phyloP scores from a whole-genome alignment of 768 basidiomycete species.

The Dioszegia crocea region DNA sequence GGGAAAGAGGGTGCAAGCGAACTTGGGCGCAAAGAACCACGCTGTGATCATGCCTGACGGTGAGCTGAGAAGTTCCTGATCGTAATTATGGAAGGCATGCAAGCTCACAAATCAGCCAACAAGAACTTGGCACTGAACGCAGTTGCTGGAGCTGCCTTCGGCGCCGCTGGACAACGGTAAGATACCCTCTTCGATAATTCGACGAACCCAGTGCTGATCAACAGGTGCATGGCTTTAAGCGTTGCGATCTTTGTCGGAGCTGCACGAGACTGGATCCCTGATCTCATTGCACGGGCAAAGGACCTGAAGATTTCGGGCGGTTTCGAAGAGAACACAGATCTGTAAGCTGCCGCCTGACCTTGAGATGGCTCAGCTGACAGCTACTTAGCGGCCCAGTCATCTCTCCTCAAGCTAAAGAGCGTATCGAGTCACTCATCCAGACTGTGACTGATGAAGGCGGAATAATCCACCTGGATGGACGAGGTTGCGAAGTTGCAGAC shows the following conservation, averaged over 20 bases:
- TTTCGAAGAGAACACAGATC: slow-evolving; percentile 78
- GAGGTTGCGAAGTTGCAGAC: slow-evolving; percentile 61
- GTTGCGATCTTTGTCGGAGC: slow-evolving; percentile 70
- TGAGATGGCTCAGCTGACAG: background rate
- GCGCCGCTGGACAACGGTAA: slow-evolving; percentile 94
- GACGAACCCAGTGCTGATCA: background rate
- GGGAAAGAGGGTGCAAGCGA: slow-evolving; percentile 81
- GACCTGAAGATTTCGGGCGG: slow-evolving; percentile 80
- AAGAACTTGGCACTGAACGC: slow-evolving; percentile 88
- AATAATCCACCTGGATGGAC: slow-evolving; percentile 78
- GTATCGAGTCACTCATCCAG: slow-evolving; percentile 69
- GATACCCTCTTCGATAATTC: slow-evolving; percentile 55
- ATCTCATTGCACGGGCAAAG: slow-evolving; percentile 73
- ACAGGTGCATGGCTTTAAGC: slow-evolving; percentile 9
- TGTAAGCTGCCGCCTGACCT: slow-evolving; percentile 55
- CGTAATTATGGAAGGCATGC: too few species aligned
- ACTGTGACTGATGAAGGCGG: slow-evolving; percentile 66
- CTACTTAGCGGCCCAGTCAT: slow-evolving; percentile 54
- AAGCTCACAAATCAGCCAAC: slow-evolving; percentile 59
- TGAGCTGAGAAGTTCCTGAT: slow-evolving; percentile 47
- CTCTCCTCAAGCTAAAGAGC: slow-evolving; percentile 70
- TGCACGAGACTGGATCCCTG: slow-evolving; percentile 73
- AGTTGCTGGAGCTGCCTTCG: slow-evolving; percentile 88
- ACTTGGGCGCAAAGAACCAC: slow-evolving; percentile 96
- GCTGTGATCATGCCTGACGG: slow-evolving; percentile 90